A percentile compares a stretch with the other conserved stretches of the same genome.
phyloP scores from a whole-genome alignment of 73 alveolate species.

The Paramecium pentaurelia region DNA sequence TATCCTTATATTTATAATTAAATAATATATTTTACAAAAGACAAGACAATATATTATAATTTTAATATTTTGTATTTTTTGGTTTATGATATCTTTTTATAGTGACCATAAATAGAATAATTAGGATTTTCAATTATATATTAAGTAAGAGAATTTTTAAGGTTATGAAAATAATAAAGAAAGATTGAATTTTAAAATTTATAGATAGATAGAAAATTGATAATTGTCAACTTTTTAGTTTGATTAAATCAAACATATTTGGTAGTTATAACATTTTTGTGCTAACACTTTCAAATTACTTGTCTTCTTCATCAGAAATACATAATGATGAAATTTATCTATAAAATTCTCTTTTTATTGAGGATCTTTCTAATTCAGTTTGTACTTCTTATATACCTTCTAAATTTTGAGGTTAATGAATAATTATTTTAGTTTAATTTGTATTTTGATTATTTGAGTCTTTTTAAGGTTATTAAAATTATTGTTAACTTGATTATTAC shows the following conservation, averaged over 20 bases:
- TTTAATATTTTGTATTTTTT: too few relatives aligned
- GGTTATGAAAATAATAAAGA: too few relatives aligned
- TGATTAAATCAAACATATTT: slow-evolving; percentile 9
- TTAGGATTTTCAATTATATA: too few relatives aligned
- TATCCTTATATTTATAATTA: too few relatives aligned
- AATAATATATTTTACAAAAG: too few relatives aligned
- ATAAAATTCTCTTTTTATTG: background rate
- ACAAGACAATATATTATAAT: too few relatives aligned
- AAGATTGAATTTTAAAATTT: background rate
- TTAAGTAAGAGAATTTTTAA: too few relatives aligned
- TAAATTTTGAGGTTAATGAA: background rate
- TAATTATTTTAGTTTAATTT: background rate
- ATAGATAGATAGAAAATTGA: background rate
- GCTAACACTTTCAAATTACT: background rate
- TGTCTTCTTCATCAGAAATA: background rate
- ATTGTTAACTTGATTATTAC: background rate
- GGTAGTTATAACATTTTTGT: slow-evolving; percentile 7
- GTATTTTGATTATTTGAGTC: background rate
- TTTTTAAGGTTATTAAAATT: background rate
- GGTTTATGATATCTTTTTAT: too few relatives aligned
- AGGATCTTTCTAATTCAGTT: slow-evolving; percentile 9
- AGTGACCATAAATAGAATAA: too few relatives aligned
- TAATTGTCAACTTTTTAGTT: slow-evolving; percentile 5
- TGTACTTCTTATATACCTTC: slow-evolving; percentile 22
- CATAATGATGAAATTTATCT: background rate